Conservation (phyloP, 371 early-diverging fungal genomes). For the Chytridium lagenaria region DNA sequence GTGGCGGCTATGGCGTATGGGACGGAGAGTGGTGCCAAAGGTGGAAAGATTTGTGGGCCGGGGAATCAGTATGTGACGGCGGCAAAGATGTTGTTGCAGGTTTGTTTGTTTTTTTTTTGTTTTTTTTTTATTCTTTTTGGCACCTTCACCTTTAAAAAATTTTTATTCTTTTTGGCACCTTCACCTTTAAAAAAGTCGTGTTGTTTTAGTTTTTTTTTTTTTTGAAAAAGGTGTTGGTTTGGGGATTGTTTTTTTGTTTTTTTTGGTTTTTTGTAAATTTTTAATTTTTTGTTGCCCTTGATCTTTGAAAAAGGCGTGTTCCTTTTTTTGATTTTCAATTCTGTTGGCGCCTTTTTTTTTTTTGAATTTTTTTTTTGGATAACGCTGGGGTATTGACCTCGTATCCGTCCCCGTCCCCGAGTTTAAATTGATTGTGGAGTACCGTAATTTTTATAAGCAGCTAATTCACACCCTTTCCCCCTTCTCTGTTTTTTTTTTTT, state of each 20-base stretch:
- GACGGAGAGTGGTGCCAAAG: conserved; percentile 94
- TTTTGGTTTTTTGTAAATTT: too few species aligned
- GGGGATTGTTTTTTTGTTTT: not conserved
- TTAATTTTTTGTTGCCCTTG: too few species aligned
- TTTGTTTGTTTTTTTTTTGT: conserved; percentile 26
- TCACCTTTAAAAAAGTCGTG: not conserved
- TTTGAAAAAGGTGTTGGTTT: not conserved
- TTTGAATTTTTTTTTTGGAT: too few species aligned
- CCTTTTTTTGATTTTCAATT: too few species aligned
- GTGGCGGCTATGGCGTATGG: conserved; percentile 98
- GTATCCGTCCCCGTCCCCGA: too few species aligned
- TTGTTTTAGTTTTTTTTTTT: not conserved
- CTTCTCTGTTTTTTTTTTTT: too few species aligned
- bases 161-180: not conserved
- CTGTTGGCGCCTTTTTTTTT: too few species aligned
- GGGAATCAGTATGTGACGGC: conserved; percentile 99
- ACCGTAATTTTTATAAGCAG: too few species aligned
- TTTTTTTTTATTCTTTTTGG: not conserved
- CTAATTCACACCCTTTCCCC: too few species aligned
- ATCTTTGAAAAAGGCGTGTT: too few species aligned
- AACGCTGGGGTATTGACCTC: too few species aligned
- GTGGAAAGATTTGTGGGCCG: conserved; percentile 98
- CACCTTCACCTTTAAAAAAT: not conserved
- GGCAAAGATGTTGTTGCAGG: conserved; percentile 94
- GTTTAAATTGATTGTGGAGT: too few species aligned